Evolutionary conservation across 306 rosid species (phyloP).

Genomic region (Lithocarpus polystachyus): DNA sequence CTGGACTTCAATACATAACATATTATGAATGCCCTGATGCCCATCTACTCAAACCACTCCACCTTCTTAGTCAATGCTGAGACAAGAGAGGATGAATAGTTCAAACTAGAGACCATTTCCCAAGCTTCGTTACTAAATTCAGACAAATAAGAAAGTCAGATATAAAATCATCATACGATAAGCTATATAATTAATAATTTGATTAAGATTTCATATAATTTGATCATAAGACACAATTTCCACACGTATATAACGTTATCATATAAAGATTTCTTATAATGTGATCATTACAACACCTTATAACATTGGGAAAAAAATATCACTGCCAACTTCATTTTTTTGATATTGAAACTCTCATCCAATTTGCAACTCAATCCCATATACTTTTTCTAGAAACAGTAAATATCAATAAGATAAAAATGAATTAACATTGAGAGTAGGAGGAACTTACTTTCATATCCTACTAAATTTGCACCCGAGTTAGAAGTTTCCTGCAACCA

Average conservation of each 20-base stretch:
- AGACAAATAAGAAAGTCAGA: not conserved
- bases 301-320: not conserved
- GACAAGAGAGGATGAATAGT: not conserved
- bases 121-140: not conserved
- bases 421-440: not conserved
- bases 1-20: not conserved
- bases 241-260: not conserved
- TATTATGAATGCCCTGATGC: too few relatives aligned
- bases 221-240: not conserved
- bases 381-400: not conserved
- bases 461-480: slow-evolving; percentile 55
- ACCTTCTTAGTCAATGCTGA: not conserved
- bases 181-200: not conserved
- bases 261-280: too few relatives aligned
- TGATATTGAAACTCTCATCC: not conserved
- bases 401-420: not conserved
- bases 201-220: not conserved
- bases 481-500: slow-evolving; percentile 47
- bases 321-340: not conserved
- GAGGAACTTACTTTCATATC: slow-evolving; percentile 59
- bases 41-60: not conserved
- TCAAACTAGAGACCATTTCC: not conserved
- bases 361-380: not conserved
- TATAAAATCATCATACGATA: not conserved
- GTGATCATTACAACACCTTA: too few relatives aligned